These are phyloP conservation scores for Paramyrothecium roridum DNA, from an alignment of 2,329 filamentous ascomycete species.

Conservation along the genomic window DNA sequence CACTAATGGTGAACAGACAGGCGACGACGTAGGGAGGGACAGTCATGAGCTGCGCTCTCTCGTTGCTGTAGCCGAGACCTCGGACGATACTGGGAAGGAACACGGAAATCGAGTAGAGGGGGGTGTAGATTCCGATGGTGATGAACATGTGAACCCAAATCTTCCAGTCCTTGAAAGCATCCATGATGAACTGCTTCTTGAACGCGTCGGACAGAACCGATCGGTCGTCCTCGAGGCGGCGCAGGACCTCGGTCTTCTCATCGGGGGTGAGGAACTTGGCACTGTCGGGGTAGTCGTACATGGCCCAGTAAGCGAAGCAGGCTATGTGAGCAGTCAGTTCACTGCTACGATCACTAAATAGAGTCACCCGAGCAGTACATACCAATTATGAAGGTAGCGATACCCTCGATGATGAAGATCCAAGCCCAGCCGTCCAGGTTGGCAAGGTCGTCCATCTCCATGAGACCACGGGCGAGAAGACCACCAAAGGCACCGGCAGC, in stretches of 20 bases:
- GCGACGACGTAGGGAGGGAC: constrained; percentile 35
- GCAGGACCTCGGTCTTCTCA: constrained; percentile 40
- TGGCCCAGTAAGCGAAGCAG: constrained; percentile 43
- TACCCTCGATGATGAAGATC: constrained; percentile 73
- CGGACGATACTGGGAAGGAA: constrained; percentile 34
- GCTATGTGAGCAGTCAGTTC: constrained; percentile 29
- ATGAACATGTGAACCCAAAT: constrained; percentile 54
- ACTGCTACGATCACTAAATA: neutral
- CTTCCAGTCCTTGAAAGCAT: constrained; percentile 59
- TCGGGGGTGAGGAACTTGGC: constrained; percentile 43
- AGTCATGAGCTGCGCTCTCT: constrained; percentile 33
- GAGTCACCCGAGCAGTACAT: constrained; percentile 3
- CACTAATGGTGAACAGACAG: constrained; percentile 29
- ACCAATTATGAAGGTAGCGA: constrained; percentile 42
- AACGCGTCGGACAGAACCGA: constrained; percentile 53
- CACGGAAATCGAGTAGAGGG: constrained; percentile 33
- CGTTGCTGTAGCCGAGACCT: constrained; percentile 31
- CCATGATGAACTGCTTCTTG: constrained; percentile 48
- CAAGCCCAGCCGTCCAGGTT: constrained; percentile 65
- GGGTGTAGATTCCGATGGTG: constrained; percentile 54
- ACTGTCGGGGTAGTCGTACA: constrained; percentile 56
- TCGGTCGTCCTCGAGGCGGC: constrained; percentile 39
- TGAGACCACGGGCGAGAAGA: constrained; percentile 56
- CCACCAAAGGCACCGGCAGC: constrained; percentile 62
- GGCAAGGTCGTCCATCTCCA: constrained; percentile 52